Conservation (phyloP, 1,284 basidiomycete genomes). For the Papiliotrema laurentii region DNA sequence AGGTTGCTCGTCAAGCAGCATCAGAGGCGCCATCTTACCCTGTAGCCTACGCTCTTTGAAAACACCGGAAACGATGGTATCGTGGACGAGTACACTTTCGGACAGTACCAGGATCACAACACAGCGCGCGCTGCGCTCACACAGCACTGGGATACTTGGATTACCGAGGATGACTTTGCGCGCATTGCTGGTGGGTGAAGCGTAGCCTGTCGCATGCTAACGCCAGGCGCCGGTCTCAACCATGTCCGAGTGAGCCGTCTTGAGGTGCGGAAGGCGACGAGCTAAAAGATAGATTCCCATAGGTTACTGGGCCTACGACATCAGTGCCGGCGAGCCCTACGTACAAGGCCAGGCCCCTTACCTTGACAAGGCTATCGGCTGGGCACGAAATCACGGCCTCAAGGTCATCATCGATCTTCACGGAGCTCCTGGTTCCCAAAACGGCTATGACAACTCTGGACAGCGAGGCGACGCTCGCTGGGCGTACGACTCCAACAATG, state of each 20-base stretch:
- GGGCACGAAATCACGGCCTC: conserved; percentile 70
- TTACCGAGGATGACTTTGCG: conserved; percentile 80
- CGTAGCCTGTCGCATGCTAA: neutral
- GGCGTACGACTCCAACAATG: conserved; percentile 44
- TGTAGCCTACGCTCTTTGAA: conserved; percentile 71
- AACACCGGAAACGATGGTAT: conserved; percentile 62
- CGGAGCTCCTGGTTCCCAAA: conserved; percentile 78
- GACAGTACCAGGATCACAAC: conserved; percentile 42
- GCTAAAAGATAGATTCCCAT: conserved; percentile 59
- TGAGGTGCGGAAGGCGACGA: neutral
- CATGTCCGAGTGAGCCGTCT: conserved; percentile 57
- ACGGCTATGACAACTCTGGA: conserved; percentile 75
- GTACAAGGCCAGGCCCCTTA: conserved; percentile 64
- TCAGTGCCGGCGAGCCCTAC: conserved; percentile 73
- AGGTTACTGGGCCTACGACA: conserved; percentile 75
- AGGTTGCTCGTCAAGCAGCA: neutral
- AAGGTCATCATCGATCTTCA: conserved; percentile 68
- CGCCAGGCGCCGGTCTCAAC: conserved; percentile 59
- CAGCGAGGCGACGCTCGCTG: conserved; percentile 63
- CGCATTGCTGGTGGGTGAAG: conserved; percentile 72
- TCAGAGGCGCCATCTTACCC: neutral
- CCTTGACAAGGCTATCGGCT: conserved; percentile 60
- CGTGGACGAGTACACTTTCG: conserved; percentile 79
- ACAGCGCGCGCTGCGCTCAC: conserved; percentile 28
- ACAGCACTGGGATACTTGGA: conserved; percentile 49